Percentiles rank a stretch among this genome's conserved stretches.
Conservation (phyloP, 2,329 filamentous ascomycete genomes). For the Colletotrichum musae region DNA sequence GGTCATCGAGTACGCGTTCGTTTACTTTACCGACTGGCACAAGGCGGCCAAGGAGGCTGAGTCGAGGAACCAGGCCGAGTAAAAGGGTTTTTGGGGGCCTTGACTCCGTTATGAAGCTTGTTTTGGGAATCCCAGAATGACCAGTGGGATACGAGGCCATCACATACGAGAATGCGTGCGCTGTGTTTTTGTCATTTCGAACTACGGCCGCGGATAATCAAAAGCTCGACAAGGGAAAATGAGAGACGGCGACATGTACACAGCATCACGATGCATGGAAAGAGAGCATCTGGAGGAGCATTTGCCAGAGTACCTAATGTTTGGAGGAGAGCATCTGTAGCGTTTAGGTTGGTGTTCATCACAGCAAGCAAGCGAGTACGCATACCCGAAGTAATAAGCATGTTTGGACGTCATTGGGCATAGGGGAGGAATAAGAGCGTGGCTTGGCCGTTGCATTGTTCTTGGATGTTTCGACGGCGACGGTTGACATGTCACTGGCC, state of each 20-base stretch:
- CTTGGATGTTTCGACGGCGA: not conserved
- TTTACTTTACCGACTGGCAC: conserved; percentile 68
- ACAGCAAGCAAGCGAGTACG: conserved; percentile 6
- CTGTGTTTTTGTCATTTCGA: no score
- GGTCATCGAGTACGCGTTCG: conserved; percentile 67
- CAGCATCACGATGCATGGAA: no score
- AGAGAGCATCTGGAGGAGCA: no score
- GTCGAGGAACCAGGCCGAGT: conserved; percentile 56
- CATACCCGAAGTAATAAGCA: no score
- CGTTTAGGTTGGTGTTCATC: not conserved
- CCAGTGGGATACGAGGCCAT: not conserved
- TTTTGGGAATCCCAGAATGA: not conserved
- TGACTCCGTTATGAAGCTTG: not conserved
- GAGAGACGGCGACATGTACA: no score
- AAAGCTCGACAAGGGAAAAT: no score
- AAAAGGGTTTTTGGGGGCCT: conserved; percentile 51
- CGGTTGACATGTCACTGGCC: no score
- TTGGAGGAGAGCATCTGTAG: no score
- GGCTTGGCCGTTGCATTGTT: conserved; percentile 7
- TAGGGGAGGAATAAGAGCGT: not conserved
- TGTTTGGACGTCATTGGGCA: no score
- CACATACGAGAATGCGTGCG: not conserved
- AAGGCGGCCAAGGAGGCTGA: conserved; percentile 68
- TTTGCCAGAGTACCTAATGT: no score
- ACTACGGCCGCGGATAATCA: no score